Percentiles rank a stretch among this genome's conserved stretches.
phyloP scores from a whole-genome alignment of 2,329 filamentous ascomycete genomes.

The Nannizziopsis barbatae region DNA sequence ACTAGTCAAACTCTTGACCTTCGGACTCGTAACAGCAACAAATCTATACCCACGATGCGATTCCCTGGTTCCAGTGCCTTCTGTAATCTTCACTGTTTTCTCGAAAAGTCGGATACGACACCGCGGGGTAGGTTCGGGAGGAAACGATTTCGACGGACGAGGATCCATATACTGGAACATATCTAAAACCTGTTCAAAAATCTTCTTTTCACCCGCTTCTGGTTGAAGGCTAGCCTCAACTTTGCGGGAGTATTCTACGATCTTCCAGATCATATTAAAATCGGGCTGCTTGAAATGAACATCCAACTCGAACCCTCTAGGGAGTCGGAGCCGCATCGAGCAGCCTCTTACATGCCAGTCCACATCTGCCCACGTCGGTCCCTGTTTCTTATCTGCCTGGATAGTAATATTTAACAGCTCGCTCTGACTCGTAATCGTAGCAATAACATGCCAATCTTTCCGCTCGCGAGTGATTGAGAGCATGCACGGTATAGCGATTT shows the following conservation, averaged over 20 bases:
- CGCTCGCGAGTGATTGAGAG: conserved; percentile 63
- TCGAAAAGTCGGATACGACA: conserved; percentile 71
- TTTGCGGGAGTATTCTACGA: conserved; percentile 73
- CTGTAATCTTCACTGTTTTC: conserved; percentile 53
- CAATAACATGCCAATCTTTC: conserved; percentile 57
- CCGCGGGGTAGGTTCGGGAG: conserved; percentile 57
- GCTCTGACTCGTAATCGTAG: conserved; percentile 68
- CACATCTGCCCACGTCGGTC: conserved; percentile 70
- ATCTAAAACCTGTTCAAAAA: conserved; percentile 58
- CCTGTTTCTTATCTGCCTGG: conserved; percentile 54
- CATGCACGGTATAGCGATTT: conserved; percentile 60
- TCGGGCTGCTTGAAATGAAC: conserved; percentile 65
- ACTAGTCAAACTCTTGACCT: conserved; percentile 64
- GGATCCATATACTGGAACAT: conserved; percentile 74
- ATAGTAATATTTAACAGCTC: conserved; percentile 65
- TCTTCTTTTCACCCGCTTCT: conserved; percentile 55
- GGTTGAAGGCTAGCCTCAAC: conserved; percentile 61
- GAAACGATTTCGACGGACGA: conserved; percentile 60
- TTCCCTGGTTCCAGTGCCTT: conserved; percentile 59
- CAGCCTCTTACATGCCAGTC: conserved; percentile 61
- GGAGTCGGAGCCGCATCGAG: conserved; percentile 57
- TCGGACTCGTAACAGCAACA: conserved; percentile 64
- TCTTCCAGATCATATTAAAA: conserved; percentile 66
- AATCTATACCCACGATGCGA: conserved; percentile 72
- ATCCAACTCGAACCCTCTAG: conserved; percentile 62